Percentiles rank a stretch among this genome's conserved stretches.
These are phyloP conservation scores for Silene uniflora DNA, from an alignment of 148 eudicot genomes.

Conservation along the genomic window DNA sequence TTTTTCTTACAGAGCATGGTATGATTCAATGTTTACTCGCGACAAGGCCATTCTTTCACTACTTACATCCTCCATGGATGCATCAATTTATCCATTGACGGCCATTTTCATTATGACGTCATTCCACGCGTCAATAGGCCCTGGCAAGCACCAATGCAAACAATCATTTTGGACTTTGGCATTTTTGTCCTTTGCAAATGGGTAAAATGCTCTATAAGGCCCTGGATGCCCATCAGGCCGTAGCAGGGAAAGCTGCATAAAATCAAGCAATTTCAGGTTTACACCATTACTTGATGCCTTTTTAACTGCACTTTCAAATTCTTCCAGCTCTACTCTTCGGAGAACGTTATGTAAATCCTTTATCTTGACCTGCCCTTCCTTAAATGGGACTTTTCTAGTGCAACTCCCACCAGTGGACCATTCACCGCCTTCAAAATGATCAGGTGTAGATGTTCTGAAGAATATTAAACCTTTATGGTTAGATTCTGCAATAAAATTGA, in stretches of 20 bases:
- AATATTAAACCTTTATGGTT: slow-evolving; percentile 46
- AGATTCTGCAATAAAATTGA: slow-evolving; percentile 44
- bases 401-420: slow-evolving; percentile 72
- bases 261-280: slow-evolving; percentile 52
- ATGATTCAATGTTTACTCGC: slow-evolving; percentile 1
- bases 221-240: slow-evolving; percentile 95
- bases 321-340: slow-evolving; percentile 61
- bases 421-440: slow-evolving; percentile 81
- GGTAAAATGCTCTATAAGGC: slow-evolving; percentile 53
- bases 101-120: slow-evolving; percentile 69
- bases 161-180: slow-evolving; percentile 48
- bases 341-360: slow-evolving; percentile 38
- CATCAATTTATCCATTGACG: slow-evolving; percentile 29
- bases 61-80: slow-evolving; percentile 1
- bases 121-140: slow-evolving; percentile 89
- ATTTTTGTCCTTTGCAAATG: slow-evolving; percentile 39
- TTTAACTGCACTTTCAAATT: slow-evolving; percentile 40
- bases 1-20: background rate
- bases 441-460: slow-evolving; percentile 60
- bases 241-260: slow-evolving; percentile 50
- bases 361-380: slow-evolving; percentile 47
- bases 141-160: slow-evolving; percentile 92
- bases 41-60: background rate
- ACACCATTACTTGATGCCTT: slow-evolving; percentile 53
- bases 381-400: slow-evolving; percentile 49